phyloP scores from a whole-genome alignment of 2,329 filamentous ascomycete genomes.

The Aspergillus sp. region DNA sequence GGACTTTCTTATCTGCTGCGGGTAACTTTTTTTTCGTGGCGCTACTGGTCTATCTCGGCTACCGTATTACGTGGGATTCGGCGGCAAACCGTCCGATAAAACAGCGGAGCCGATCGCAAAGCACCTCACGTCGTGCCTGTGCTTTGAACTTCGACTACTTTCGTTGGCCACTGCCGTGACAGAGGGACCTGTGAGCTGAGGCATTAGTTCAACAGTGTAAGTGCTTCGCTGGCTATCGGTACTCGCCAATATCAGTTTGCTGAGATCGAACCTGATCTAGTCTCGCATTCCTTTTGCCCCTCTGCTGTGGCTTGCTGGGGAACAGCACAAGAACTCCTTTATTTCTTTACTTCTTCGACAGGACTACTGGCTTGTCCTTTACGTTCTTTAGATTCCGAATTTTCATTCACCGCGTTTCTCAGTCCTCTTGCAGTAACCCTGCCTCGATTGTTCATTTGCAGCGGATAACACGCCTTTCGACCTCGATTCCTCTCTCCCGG shows the following conservation, averaged over 20 bases:
- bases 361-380: conserved; percentile 24
- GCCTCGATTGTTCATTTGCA: not conserved
- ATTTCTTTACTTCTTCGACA: conserved; percentile 6
- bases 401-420: not conserved
- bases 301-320: conserved; percentile 29
- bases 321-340: conserved; percentile 14
- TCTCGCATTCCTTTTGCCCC: conserved; percentile 29
- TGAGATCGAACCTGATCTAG: conserved; percentile 7
- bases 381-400: conserved; percentile 23
- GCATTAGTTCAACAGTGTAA: not conserved
- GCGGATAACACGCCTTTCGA: conserved; percentile 4
- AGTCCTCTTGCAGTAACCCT: conserved; percentile 6
- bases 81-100: conserved; percentile 24
- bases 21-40: conserved; percentile 41
- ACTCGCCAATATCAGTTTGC: conserved; percentile 6
- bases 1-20: conserved; percentile 16
- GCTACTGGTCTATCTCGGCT: conserved; percentile 19
- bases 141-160: conserved; percentile 18
- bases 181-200: conserved; percentile 20
- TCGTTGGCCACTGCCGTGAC: conserved; percentile 19
- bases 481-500: not conserved
- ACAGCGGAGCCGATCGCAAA: conserved; percentile 20
- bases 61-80: conserved; percentile 33
- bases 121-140: conserved; percentile 8
- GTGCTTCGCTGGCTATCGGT: not conserved